Percentiles rank a stretch among this genome's conserved stretches.
Conservation (phyloP, 2,329 filamentous ascomycete genomes). For the Emericellopsis cladophorae region DNA sequence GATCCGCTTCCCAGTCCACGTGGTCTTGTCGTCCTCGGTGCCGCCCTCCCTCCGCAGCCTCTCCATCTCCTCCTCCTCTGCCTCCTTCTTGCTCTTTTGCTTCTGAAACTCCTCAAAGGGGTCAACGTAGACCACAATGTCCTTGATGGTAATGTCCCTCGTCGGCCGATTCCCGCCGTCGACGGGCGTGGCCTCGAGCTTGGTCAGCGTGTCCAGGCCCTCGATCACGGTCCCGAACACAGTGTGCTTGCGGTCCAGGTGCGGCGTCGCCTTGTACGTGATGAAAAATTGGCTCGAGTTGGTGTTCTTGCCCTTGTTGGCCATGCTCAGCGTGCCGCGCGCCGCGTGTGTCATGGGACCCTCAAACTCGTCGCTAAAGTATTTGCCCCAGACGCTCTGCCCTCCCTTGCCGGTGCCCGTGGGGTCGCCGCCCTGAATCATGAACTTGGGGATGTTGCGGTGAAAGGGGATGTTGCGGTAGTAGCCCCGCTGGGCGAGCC, state of each 20-base stretch:
- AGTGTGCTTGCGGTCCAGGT: slow-evolving; percentile 94
- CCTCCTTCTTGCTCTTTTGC: slow-evolving; percentile 54
- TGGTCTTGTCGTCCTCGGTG: slow-evolving; percentile 77
- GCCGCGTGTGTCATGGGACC: slow-evolving; percentile 74
- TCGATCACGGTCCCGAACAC: slow-evolving; percentile 82
- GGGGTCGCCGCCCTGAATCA: slow-evolving; percentile 95
- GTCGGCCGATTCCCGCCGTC: slow-evolving; percentile 59
- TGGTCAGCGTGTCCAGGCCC: slow-evolving; percentile 56
- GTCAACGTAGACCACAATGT: slow-evolving; percentile 79
- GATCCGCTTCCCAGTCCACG: slow-evolving; percentile 92
- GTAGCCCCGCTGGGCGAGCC: slow-evolving; percentile 78
- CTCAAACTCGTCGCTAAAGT: slow-evolving; percentile 88
- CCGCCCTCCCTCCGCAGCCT: slow-evolving; percentile 53
- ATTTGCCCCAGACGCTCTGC: slow-evolving; percentile 82
- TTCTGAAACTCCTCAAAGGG: slow-evolving; percentile 90
- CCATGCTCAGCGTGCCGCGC: slow-evolving; percentile 75
- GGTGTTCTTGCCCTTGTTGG: slow-evolving; percentile 96
- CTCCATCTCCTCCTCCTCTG: slow-evolving; percentile 42
- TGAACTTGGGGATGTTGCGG: slow-evolving; percentile 88
- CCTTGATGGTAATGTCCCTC: slow-evolving; percentile 67
- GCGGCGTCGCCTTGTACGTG: slow-evolving; percentile 70
- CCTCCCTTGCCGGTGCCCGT: slow-evolving; percentile 89
- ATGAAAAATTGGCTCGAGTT: slow-evolving; percentile 96
- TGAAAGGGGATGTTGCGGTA: slow-evolving; percentile 80
- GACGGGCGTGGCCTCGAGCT: slow-evolving; percentile 65